These are phyloP conservation scores for Lentinus tigrinus DNA, from an alignment of 768 basidiomycete species.

Conservation along the genomic window DNA sequence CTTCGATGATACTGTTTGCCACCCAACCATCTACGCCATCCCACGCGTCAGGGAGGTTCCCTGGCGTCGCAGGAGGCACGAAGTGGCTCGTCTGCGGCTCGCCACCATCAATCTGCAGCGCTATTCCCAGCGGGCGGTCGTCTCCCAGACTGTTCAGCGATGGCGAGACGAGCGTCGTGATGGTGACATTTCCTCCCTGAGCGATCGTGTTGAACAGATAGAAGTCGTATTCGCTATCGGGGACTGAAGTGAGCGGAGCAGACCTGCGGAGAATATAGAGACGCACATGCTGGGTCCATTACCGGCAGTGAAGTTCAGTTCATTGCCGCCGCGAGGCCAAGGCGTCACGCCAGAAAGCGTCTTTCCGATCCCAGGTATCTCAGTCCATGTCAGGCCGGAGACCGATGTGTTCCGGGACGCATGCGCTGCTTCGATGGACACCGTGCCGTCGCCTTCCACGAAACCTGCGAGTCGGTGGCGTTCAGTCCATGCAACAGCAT, in stretches of 20 bases:
- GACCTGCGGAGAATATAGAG: neutral
- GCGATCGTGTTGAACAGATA: constrained; percentile 52
- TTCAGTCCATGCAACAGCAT: neutral
- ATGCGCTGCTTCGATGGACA: constrained; percentile 69
- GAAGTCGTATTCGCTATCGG: constrained; percentile 61
- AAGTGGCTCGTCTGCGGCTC: constrained; percentile 43
- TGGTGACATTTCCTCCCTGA: constrained; percentile 43
- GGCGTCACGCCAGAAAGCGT: constrained; percentile 63
- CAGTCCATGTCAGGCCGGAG: constrained; percentile 53
- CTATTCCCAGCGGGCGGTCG: constrained; percentile 50
- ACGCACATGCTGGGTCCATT: constrained; percentile 58
- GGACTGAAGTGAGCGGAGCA: neutral
- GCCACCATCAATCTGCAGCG: constrained; percentile 49
- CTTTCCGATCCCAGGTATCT: constrained; percentile 58
- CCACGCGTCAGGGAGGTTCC: constrained; percentile 47
- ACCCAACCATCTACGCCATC: constrained; percentile 49
- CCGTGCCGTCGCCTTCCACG: constrained; percentile 60
- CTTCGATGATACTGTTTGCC: constrained; percentile 48
- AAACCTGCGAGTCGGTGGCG: constrained; percentile 38
- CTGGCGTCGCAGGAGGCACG: constrained; percentile 46
- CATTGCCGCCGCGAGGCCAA: constrained; percentile 50
- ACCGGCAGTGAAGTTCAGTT: constrained; percentile 59
- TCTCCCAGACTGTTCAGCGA: constrained; percentile 51
- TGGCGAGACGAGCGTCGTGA: constrained; percentile 49
- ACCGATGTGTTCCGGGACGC: constrained; percentile 46